Base-by-base conservation (phyloP, 148 eudicot species). In the Rhododendron griersonianum region DNA sequence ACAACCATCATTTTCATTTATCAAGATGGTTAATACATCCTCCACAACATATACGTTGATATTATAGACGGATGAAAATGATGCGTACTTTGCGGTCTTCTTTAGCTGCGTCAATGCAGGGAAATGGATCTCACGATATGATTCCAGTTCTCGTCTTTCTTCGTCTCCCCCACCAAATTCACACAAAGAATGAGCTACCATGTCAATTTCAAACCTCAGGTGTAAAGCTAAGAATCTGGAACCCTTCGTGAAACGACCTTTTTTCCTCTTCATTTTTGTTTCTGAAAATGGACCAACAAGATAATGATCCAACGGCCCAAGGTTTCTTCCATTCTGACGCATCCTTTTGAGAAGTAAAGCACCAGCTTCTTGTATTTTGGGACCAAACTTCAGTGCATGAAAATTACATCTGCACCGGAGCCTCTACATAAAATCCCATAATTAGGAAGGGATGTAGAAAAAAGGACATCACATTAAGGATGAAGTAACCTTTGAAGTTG, bases 401-500 rank as follows among this genome's bases (percentile, higher is more conserved):
- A 98, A 98, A 85, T 98, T 95, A 91, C 99, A 98, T 91, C 98
- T 95, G 96, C 99, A 98, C 77, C 99, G 94, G 35, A 98, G 96
- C 90, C 98, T 93, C 99, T 95, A 94, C 86, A 94, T 90, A 90
- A 91, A 92, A 81, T 87, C 82, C 86, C 85, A 81, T 87, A 83
- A 90, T 97, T 91, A 97, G 95, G 92, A 89, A 87, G 83, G 76
- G 51, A 85, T n/a, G 83, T 81, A 65, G 35, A 78, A 78, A 80
- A 75, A 18, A 81, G 7, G 6, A 44, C 1, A 80, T 86, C 76
- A 67, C 44, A 83, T 51, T 23, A 45, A 79, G 13, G 47, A 85
- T n/a, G 30, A 39, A 51, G 35, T 50, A 48, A 59, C 75, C 59
- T 18, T 3, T 14, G 45, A 84, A 78, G 63, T 81, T 21, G 48